These are phyloP conservation scores for Boletellus sp. DNA, from an alignment of 1,284 basidiomycete genomes.

Conservation along the genomic window DNA sequence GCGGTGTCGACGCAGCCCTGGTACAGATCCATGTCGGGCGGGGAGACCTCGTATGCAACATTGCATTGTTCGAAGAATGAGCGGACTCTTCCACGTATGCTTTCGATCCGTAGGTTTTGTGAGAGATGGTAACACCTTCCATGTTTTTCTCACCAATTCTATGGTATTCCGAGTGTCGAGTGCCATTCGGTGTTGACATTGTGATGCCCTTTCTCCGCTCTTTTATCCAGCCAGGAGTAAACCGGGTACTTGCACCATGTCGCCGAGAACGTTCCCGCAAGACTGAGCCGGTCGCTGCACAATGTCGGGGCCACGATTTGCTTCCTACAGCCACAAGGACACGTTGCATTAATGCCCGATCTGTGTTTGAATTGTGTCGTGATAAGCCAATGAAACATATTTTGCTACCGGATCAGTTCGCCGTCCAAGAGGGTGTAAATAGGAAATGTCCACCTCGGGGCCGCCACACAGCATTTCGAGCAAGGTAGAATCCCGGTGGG, in stretches of 20 bases:
- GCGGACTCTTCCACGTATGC: slow-evolving; percentile 9
- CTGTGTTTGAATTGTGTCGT: background rate
- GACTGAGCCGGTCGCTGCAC: background rate
- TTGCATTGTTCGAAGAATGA: slow-evolving; percentile 18
- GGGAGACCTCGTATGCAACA: slow-evolving; percentile 14
- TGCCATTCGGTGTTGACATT: background rate
- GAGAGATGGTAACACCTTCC: background rate
- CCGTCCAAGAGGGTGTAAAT: background rate
- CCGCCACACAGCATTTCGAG: slow-evolving; percentile 14
- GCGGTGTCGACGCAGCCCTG: slow-evolving; percentile 19
- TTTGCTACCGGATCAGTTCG: background rate
- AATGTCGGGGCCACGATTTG: background rate
- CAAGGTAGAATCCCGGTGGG: slow-evolving; percentile 1
- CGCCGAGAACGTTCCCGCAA: slow-evolving; percentile 10
- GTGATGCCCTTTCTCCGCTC: background rate
- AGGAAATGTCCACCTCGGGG: background rate
- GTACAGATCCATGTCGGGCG: slow-evolving; percentile 13
- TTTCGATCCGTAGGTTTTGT: slow-evolving; percentile 12
- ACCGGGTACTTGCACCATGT: background rate
- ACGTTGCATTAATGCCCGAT: background rate
- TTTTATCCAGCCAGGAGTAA: slow-evolving; percentile 11
- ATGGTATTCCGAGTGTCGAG: slow-evolving; percentile 9
- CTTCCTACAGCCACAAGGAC: background rate
- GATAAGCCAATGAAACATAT: background rate
- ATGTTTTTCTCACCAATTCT: slow-evolving; percentile 10